These are phyloP conservation scores for Fusarium fracticaudum DNA, from an alignment of 2,329 filamentous ascomycete species.

Conservation along the genomic window DNA sequence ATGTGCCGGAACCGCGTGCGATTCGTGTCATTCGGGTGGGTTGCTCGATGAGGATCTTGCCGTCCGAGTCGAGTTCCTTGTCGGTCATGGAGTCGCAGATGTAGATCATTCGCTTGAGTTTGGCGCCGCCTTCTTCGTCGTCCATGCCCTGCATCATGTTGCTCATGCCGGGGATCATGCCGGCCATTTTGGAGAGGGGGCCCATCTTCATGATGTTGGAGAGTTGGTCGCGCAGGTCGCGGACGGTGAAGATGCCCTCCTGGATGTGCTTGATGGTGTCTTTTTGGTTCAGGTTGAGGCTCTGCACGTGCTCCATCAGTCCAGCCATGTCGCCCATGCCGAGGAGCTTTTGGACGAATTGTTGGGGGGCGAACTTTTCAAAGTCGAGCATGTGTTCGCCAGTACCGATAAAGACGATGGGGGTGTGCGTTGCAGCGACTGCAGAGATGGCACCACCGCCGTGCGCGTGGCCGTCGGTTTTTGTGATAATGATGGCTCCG, in stretches of 20 bases:
- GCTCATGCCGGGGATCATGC: conserved; percentile 96
- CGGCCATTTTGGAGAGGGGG: conserved; percentile 94
- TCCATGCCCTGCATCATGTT: conserved; percentile 96
- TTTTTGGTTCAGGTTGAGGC: conserved; percentile 94
- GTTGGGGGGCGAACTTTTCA: conserved; percentile 90
- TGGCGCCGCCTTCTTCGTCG: conserved; percentile 92
- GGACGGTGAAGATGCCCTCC: conserved; percentile 94
- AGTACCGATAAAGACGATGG: conserved; percentile 97
- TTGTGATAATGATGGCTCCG: conserved; percentile 98
- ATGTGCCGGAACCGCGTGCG: conserved; percentile 88
- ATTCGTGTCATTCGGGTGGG: conserved; percentile 93
- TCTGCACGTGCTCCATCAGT: conserved; percentile 95
- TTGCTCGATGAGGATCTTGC: conserved; percentile 92
- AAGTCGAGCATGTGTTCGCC: conserved; percentile 97
- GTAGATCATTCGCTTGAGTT: conserved; percentile 98
- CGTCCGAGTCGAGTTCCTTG: conserved; percentile 94
- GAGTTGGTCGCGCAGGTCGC: conserved; percentile 93
- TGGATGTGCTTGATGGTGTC: conserved; percentile 99
- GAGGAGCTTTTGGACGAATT: conserved; percentile 92
- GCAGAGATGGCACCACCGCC: conserved; percentile 98
- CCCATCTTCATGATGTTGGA: conserved; percentile 99
- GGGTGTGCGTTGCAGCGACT: conserved; percentile 94
- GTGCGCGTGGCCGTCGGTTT: conserved; percentile 94
- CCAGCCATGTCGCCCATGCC: conserved; percentile 98
- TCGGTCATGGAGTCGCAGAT: conserved; percentile 98